Conservation (phyloP, 2,329 filamentous ascomycete species). For the Neonectria magnoliae region DNA sequence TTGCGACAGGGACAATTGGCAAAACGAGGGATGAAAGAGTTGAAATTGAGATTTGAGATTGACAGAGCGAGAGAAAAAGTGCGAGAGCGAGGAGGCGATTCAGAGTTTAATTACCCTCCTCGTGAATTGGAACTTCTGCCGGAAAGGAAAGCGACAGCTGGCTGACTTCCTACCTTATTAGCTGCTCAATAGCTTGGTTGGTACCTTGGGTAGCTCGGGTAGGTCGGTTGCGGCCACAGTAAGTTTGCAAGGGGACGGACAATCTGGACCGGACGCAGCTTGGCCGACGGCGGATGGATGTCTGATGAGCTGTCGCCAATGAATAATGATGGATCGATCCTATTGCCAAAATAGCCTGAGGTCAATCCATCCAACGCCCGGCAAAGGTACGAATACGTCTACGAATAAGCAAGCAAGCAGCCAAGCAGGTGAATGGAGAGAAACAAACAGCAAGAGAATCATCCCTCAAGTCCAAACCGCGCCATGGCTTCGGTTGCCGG, state of each 20-base stretch:
- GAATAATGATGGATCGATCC: too few species aligned
- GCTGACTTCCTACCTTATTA: background rate
- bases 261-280: background rate
- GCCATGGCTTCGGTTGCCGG: background rate
- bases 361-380: too few species aligned
- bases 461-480: background rate
- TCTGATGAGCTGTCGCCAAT: too few species aligned
- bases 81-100: background rate
- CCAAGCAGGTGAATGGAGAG: background rate
- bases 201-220: background rate
- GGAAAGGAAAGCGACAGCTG: background rate
- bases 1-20: background rate
- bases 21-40: background rate
- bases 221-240: background rate
- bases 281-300: background rate
- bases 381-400: background rate
- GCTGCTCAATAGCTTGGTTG: background rate
- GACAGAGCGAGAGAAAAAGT: background rate
- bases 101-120: conserved; percentile 7
- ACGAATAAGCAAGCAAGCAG: background rate
- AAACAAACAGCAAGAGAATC: background rate
- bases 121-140: conserved; percentile 2
- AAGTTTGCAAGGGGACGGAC: background rate
- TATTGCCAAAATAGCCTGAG: too few species aligned
- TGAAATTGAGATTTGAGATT: background rate